Base-by-base conservation (phyloP, 208 protist genomes). In the Leishmania tropica region DNA sequence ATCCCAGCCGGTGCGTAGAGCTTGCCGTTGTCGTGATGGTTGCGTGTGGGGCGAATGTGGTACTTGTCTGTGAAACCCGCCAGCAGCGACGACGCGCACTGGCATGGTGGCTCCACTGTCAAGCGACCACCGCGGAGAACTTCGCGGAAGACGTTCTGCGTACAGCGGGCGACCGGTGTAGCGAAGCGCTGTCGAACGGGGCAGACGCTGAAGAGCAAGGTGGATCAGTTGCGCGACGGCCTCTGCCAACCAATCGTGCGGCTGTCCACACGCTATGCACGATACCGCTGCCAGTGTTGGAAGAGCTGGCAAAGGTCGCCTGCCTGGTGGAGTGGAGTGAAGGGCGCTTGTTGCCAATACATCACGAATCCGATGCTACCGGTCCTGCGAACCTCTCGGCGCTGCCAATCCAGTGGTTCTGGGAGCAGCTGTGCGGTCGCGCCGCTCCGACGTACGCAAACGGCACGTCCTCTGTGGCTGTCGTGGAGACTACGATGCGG, bases 381-480 rank as follows among this genome's bases (percentile, higher is more conserved):
- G 31, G 62, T 24, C 62, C 62, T 68, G 31, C 40, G 21, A 73
- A 11, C 5, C 68, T 48, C 68, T 17, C 28, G 68, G 21, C 21
- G 68, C 68, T 79, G 19, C 48, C 75, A 7, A 13, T 75, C 8
- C 75, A 76, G 40, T 67, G 60, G 75, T 79, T 84, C 67, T 84
- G 75, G 75, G 80, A 76, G 60, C 74, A 79, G 75, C 24, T 84
- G 17, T 84, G 80, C 47, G 80, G 80, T 13, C 75, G 53, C 56
- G 73, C 80, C 10, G 74, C 56, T 37, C 56, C 76, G 37, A 67
- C 74, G 45, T 79, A 80, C 68, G 13, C 35, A 1, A 31, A 56
- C 19, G 60, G 21, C 3, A 37, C 54, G 15, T 53, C 75, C n/a
- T 67, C 53, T 21, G 45, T 51, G 21, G 45, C 31, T 51, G 68